Conservation (phyloP, 176 grass and related monocot genomes). For the Secale cereale region DNA sequence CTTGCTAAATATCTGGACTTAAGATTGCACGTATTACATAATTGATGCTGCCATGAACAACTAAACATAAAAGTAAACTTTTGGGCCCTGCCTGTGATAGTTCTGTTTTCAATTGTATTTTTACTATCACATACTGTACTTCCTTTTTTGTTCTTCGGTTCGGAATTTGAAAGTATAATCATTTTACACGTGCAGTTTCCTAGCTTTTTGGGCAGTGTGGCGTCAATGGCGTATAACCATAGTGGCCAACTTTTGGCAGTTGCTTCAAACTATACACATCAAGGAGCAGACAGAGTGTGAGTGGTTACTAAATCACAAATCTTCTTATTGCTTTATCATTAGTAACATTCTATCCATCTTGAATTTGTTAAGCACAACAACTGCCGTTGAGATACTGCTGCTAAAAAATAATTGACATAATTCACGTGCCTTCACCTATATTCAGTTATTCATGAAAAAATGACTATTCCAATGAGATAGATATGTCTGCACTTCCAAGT, state of each 20-base stretch:
- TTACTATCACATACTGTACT: not conserved
- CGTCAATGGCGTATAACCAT: constrained; percentile 52
- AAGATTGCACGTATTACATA: not conserved
- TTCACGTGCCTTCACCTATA: not conserved
- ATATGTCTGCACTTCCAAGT: not conserved
- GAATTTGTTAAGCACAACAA: not conserved
- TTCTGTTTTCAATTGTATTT: not conserved
- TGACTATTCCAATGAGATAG: not conserved
- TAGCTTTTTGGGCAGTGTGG: constrained; percentile 49
- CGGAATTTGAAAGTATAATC: not conserved
- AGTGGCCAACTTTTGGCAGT: constrained; percentile 57
- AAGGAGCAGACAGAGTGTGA: constrained; percentile 56
- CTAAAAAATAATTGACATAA: not conserved
- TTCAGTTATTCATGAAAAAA: not conserved
- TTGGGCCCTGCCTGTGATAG: not conserved
- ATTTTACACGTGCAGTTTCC: constrained; percentile 42
- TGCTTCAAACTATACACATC: constrained; percentile 44
- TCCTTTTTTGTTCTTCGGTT: constrained; percentile 6
- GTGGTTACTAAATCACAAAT: constrained; percentile 14
- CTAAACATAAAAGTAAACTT: not conserved
- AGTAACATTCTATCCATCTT: constrained; percentile 16
- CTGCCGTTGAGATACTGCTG: not conserved
- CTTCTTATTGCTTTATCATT: not conserved
- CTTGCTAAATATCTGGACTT: not conserved
- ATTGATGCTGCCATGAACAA: constrained; percentile 17